A percentile compares a stretch with the other conserved stretches of the same genome.
Conservation (phyloP, 768 basidiomycete genomes). For the Postia placenta region DNA sequence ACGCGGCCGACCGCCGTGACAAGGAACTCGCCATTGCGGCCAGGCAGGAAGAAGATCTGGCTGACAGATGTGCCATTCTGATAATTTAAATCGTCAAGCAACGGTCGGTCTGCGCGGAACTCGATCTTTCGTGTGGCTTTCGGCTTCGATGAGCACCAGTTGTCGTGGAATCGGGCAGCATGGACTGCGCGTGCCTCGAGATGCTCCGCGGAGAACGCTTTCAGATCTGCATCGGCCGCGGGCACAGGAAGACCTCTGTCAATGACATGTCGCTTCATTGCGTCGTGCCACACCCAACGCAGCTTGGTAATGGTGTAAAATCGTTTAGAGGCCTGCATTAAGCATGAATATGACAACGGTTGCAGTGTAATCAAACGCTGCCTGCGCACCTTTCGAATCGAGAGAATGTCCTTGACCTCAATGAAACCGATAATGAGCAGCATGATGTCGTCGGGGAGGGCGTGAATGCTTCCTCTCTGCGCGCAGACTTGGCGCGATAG, state of each 20-base stretch:
- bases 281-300: constrained; percentile 33
- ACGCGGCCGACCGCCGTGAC: constrained; percentile 21
- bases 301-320: constrained; percentile 25
- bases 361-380: not conserved
- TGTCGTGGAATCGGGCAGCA: constrained; percentile 28
- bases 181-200: constrained; percentile 29
- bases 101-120: constrained; percentile 15
- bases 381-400: constrained; percentile 24
- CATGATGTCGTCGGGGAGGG: constrained; percentile 29
- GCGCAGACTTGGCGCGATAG: no score
- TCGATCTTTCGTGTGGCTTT: constrained; percentile 15
- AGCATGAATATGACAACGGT: not conserved
- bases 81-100: constrained; percentile 4
- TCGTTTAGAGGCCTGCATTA: constrained; percentile 23
- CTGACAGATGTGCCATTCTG: constrained; percentile 14
- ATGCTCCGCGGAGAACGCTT: constrained; percentile 24
- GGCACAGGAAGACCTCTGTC: constrained; percentile 28
- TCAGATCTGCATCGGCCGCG: constrained; percentile 21
- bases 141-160: constrained; percentile 27
- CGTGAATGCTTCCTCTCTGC: no score
- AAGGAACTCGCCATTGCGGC: constrained; percentile 25
- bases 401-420: constrained; percentile 26
- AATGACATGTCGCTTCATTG: constrained; percentile 27
- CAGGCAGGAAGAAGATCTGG: constrained; percentile 26
- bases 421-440: constrained; percentile 27